Evolutionary conservation across 2,329 filamentous ascomycete genomes (phyloP), one percentile per base, ranked within the genome.

Genomic region (Penicillium sp.): DNA sequence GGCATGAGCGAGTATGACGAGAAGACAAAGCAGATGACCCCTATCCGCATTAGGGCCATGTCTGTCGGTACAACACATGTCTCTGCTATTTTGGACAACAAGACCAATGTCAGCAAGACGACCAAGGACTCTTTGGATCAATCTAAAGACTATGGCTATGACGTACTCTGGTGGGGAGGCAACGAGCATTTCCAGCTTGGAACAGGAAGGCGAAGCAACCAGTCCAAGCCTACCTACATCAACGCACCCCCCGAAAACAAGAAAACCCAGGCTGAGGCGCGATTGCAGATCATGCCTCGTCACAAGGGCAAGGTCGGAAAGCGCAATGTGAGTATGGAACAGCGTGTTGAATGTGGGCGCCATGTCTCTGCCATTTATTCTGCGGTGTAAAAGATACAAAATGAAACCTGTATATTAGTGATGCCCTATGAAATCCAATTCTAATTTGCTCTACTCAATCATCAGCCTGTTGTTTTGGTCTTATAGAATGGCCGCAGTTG

Each of bases 121-220:
- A 53, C 79, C 67, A 72, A 74, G 60, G 66, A 73, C 16, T 81
- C 82, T 1, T 78, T 84, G 40, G 88, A 90, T 63, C 89, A 92
- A 67, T 91, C 87, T 1, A 63, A 65, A n/a, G 92, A 94, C 71
- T 96, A 87, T 85, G 94, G 94, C 48, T 86, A 89, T 5, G 94
- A 97, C 71, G 87, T 92, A 31, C 73, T 97, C 1, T 95, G 91
- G 80, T 99, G 92, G 91, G 94, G 94, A 60, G 91, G 91, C 52
- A 99, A 97, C 68, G 92, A 97, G 77, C 85, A 88, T 71, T 97
- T 89, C 74, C 94, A 99, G 76, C 84, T 99, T 27, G 94, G 94
- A 13, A 97, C 89, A 0, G 92, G 94, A 29, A 95, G 89, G 79
- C 80, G 93, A 60, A 94, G 85, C 68, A 97, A 97, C 69, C 70